phyloP scores from a whole-genome alignment of 177 flowering plant species.

The Telopea speciosissima region DNA sequence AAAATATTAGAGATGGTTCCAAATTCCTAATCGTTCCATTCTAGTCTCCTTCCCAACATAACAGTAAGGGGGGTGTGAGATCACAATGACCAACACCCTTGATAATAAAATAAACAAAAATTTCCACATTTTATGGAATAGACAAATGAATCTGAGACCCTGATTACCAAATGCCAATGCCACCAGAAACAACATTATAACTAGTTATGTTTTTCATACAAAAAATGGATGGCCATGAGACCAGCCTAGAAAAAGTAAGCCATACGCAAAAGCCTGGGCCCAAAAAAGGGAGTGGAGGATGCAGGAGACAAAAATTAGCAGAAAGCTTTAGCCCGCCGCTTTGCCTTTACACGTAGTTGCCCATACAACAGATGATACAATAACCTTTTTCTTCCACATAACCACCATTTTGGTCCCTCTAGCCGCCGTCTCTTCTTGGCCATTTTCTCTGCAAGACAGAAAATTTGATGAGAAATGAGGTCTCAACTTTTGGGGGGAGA shows the following conservation, averaged over 20 bases:
- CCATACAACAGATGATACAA: slow-evolving; percentile 32
- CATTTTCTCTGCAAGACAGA: slow-evolving; percentile 23
- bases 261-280: not conserved
- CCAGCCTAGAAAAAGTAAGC: not conserved
- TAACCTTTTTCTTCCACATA: slow-evolving; percentile 47
- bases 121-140: no score
- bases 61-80: not conserved
- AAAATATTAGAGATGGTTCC: not conserved
- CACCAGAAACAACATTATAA: not conserved
- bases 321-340: slow-evolving; percentile 10
- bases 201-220: not conserved
- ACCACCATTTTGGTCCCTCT: slow-evolving; percentile 49
- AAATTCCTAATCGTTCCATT: not conserved
- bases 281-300: not conserved
- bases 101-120: not conserved
- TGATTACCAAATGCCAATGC: not conserved
- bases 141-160: not conserved
- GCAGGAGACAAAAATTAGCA: not conserved
- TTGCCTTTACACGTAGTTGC: slow-evolving; percentile 20
- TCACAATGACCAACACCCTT: not conserved
- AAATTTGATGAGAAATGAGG: not conserved
- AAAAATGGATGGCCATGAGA: slow-evolving; percentile 8
- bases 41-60: not conserved
- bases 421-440: slow-evolving; percentile 26
- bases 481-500: not conserved